Base-by-base conservation (phyloP, 2,329 filamentous ascomycete species). In the Phaeosphaeriaceae sp. region DNA sequence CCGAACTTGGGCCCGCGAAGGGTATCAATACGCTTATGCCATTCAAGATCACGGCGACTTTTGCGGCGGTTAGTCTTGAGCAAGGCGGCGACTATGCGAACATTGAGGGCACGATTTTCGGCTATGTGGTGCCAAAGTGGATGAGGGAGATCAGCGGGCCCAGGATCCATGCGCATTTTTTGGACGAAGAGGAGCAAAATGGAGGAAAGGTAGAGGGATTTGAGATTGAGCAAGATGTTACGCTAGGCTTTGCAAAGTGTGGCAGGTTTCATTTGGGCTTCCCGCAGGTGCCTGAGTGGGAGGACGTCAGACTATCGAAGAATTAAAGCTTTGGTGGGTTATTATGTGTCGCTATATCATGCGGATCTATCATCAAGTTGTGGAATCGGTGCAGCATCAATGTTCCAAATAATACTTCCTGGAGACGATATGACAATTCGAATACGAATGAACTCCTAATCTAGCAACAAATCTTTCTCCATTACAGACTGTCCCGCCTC, bases 211-310 rank as follows among this genome's bases (percentile, higher is more conserved):
- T 81, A 9, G 56, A 67, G 20, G 72, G 79, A 31, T 80, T 81
- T 53, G 74, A 75, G 56, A 76, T 73, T 36, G 70, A 61, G 0
- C 72, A 73, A 2, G 74, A 71, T 21, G 74, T 68, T 11, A 67
- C 58, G 19, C 56, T 81, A 53, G 71, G 74, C 41, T 80, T 75
- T 69, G 74, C 76, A 2, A 79, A 78, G 54, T 79, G 76, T 46
- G 79, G 78, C 13, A 69, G 78, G 40, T 79, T 80, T 55, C 79
- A 80, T 67, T 58, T 81, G 25, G 78, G 78, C 0, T 79, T 81
- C 46, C 78, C 79, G 22, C 74, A 78, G 48, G 78, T 76, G 46
- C 73, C 75, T 3, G 74, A 77, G 49, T 81, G 75, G 67, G 78
- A 81, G 57, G 66, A 71, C 52, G 56, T 80, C 25, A 63, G 59